phyloP scores from a whole-genome alignment of 805 yeast species.

The Metschnikowia kofuensis region DNA sequence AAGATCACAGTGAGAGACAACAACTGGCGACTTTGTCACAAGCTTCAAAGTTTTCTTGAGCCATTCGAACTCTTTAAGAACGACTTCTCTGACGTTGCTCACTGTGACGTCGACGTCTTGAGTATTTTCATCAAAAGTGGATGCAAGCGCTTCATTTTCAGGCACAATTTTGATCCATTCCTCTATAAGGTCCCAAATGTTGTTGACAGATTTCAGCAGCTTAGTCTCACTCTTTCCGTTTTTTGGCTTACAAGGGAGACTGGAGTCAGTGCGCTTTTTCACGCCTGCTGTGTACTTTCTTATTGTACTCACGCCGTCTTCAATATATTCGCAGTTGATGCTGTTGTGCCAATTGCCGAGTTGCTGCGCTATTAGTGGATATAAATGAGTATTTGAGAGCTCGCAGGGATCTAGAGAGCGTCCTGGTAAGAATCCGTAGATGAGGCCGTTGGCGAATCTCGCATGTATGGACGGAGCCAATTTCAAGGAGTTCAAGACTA shows the following conservation, averaged over 20 bases:
- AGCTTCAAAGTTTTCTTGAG: slow-evolving; percentile 37
- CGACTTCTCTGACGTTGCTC: slow-evolving; percentile 33
- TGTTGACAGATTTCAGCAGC: slow-evolving; percentile 27
- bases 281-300: slow-evolving; percentile 25
- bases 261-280: slow-evolving; percentile 12
- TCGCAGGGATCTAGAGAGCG: slow-evolving; percentile 56
- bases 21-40: slow-evolving; percentile 46
- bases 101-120: slow-evolving; percentile 19
- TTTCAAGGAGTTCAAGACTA: slow-evolving; percentile 53
- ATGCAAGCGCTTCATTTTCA: slow-evolving; percentile 36
- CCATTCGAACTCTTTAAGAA: slow-evolving; percentile 57
- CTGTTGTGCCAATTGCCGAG: slow-evolving; percentile 69
- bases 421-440: slow-evolving; percentile 69
- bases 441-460: slow-evolving; percentile 67
- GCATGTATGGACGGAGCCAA: slow-evolving; percentile 71
- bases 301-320: slow-evolving; percentile 43
- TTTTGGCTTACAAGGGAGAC: neutral
- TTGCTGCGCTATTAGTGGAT: slow-evolving; percentile 58
- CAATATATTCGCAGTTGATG: slow-evolving; percentile 45
- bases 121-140: slow-evolving; percentile 35
- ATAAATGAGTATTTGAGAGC: slow-evolving; percentile 44
- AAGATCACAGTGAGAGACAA: slow-evolving; percentile 69
- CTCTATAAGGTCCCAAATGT: slow-evolving; percentile 58
- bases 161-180: slow-evolving; percentile 68
- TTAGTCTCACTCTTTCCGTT: slow-evolving; percentile 4